These are phyloP conservation scores for Pelargonium nanum DNA, from an alignment of 345 rosid species.

Conservation along the genomic window DNA sequence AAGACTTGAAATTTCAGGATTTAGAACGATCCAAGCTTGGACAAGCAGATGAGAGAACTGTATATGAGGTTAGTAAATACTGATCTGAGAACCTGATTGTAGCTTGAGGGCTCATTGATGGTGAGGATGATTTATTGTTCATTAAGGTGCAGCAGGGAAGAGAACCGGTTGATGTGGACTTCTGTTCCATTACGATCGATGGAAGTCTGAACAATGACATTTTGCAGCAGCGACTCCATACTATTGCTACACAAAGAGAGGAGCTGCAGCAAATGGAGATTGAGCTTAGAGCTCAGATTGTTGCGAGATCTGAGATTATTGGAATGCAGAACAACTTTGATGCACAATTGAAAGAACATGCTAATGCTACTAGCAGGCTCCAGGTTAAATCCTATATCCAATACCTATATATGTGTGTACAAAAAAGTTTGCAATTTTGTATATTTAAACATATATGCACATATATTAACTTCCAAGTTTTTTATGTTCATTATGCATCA, in stretches of 20 bases:
- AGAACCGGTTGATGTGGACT: conserved; percentile 50
- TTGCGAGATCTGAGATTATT: conserved; percentile 56
- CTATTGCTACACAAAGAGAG: conserved; percentile 52
- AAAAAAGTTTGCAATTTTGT: background rate
- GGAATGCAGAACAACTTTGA: conserved; percentile 50
- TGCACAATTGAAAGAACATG: conserved; percentile 53
- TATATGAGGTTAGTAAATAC: conserved; percentile 53
- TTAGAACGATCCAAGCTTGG: conserved; percentile 52
- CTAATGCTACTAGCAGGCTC: conserved; percentile 47
- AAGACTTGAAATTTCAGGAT: conserved; percentile 29
- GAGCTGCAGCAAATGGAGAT: conserved; percentile 69
- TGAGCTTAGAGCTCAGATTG: conserved; percentile 66
- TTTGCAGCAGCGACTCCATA: conserved; percentile 53
- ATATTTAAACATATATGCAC: too few species aligned
- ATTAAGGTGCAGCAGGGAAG: conserved; percentile 73
- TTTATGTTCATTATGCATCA: too few species aligned
- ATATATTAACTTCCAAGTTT: background rate
- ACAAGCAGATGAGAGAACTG: conserved; percentile 66
- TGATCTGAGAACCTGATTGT: conserved; percentile 4
- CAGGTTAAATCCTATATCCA: conserved; percentile 38
- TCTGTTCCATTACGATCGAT: conserved; percentile 47
- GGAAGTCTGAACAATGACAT: conserved; percentile 38
- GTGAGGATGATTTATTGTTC: conserved; percentile 24
- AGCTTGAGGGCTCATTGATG: background rate
- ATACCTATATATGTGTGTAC: background rate